These are phyloP conservation scores for Lobosporangium transversale DNA, from an alignment of 192 early-diverging fungal genomes.

Conservation along the genomic window DNA sequence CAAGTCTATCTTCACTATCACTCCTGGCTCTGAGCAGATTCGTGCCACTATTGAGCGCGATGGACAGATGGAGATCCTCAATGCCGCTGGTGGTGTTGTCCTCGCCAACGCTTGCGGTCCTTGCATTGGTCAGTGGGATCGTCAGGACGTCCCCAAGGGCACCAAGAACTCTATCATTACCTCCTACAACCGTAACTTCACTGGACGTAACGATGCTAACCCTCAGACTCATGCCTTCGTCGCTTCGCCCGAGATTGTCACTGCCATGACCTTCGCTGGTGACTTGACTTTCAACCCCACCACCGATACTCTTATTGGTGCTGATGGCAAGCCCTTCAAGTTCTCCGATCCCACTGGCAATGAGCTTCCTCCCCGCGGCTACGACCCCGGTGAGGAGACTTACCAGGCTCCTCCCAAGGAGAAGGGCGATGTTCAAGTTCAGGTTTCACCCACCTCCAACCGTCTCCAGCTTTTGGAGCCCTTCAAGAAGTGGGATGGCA, in stretches of 20 bases:
- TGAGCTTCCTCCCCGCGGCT: slow-evolving; percentile 92
- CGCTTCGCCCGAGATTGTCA: slow-evolving; percentile 93
- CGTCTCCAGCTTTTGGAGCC: slow-evolving; percentile 87
- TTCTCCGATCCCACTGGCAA: slow-evolving; percentile 84
- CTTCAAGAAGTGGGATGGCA: slow-evolving; percentile 90
- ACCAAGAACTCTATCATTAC: slow-evolving; percentile 98
- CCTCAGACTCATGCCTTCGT: slow-evolving; percentile 97
- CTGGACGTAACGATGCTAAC: slow-evolving; percentile 98
- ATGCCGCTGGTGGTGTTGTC: slow-evolving; percentile 84
- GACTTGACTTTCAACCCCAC: slow-evolving; percentile 94
- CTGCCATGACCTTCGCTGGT: slow-evolving; percentile 95
- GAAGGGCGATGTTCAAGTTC: slow-evolving; percentile 77
- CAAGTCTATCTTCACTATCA: slow-evolving; percentile 89
- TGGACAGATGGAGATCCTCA: slow-evolving; percentile 82
- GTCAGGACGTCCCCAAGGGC: slow-evolving; percentile 95
- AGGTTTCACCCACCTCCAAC: slow-evolving; percentile 85
- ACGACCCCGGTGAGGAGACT: slow-evolving; percentile 93
- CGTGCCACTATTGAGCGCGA: slow-evolving; percentile 95
- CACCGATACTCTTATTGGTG: slow-evolving; percentile 87
- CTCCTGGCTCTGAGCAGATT: slow-evolving; percentile 98
- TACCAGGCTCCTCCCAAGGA: slow-evolving; percentile 94
- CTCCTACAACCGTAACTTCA: slow-evolving; percentile 99
- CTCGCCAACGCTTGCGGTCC: slow-evolving; percentile 98
- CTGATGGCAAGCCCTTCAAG: slow-evolving; percentile 95
- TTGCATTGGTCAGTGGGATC: slow-evolving; percentile 99